Evolutionary conservation across 768 basidiomycete genomes (phyloP).

Genomic region (Auriscalpium orientale): DNA sequence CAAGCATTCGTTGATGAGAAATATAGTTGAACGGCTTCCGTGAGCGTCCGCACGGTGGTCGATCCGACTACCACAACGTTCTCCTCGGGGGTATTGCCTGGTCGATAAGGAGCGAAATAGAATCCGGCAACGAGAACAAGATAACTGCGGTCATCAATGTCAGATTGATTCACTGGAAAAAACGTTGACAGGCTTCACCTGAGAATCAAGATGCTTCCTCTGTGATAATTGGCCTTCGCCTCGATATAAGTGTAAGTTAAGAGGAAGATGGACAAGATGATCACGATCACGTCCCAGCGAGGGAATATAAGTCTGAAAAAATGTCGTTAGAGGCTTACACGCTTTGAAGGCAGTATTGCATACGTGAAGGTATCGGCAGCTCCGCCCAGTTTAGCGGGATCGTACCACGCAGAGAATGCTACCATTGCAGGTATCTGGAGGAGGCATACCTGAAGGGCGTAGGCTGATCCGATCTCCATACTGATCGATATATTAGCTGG

Average conservation of each 20-base stretch:
- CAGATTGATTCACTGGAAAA: neutral
- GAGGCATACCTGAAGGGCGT: constrained; percentile 95
- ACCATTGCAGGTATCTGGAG: constrained; percentile 99
- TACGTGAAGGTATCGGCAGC: constrained; percentile 91
- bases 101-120: constrained; percentile 66
- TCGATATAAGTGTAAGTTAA: constrained; percentile 99
- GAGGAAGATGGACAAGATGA: constrained; percentile 93
- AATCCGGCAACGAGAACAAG: constrained; percentile 88
- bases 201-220: constrained; percentile 90
- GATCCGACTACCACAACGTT: neutral
- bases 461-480: constrained; percentile 99
- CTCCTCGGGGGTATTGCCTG: constrained; percentile 14
- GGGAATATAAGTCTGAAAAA: constrained; percentile 84
- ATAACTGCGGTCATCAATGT: constrained; percentile 49
- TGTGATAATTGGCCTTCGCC: constrained; percentile 96
- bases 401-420: constrained; percentile 94
- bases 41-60: constrained; percentile 4
- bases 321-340: neutral
- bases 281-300: constrained; percentile 92
- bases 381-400: constrained; percentile 78
- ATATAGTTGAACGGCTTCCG: constrained; percentile 8
- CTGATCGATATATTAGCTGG: constrained; percentile 32
- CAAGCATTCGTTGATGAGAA: neutral
- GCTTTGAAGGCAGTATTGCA: constrained; percentile 26
- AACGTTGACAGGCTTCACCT: constrained; percentile 41